These are phyloP conservation scores for Trametes sanguinea DNA, from an alignment of 768 basidiomycete species.

Conservation along the genomic window DNA sequence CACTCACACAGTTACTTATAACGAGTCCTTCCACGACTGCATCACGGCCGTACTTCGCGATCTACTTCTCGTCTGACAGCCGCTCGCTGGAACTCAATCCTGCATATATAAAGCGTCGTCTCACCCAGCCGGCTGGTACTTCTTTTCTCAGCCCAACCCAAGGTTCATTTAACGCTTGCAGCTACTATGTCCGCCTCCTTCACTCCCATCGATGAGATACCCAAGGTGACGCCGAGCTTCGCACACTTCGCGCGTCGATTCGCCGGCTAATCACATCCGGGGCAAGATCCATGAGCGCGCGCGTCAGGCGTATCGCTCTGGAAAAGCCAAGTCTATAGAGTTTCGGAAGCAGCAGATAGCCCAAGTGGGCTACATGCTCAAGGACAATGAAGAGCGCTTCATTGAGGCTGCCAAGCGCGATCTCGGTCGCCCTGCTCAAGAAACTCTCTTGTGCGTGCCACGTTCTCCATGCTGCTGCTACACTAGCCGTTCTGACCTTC, in stretches of 20 bases:
- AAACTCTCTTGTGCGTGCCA: conserved; percentile 51
- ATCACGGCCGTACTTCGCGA: too few species aligned
- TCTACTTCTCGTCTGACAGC: too few species aligned
- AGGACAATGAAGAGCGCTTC: conserved; percentile 70
- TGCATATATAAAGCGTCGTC: too few species aligned
- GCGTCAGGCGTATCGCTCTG: conserved; percentile 57
- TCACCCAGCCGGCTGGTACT: too few species aligned
- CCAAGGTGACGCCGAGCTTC: too few species aligned
- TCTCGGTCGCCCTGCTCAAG: conserved; percentile 61
- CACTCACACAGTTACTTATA: too few species aligned
- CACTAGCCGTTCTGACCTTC: neutral
- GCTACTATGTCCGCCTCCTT: neutral
- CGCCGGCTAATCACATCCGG: too few species aligned
- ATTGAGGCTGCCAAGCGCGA: conserved; percentile 60
- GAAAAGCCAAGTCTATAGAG: conserved; percentile 64
- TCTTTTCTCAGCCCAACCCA: too few species aligned
- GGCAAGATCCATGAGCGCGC: conserved; percentile 65
- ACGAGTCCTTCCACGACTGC: too few species aligned
- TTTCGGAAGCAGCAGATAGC: conserved; percentile 77
- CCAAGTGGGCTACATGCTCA: conserved; percentile 68
- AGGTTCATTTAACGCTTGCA: too few species aligned
- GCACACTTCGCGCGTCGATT: too few species aligned
- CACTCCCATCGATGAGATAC: neutral
- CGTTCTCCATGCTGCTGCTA: neutral
- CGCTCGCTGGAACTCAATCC: too few species aligned